These are phyloP conservation scores for Trichopus zeylanicus DNA, from an alignment of 116 monocot genomes.

Conservation along the genomic window DNA sequence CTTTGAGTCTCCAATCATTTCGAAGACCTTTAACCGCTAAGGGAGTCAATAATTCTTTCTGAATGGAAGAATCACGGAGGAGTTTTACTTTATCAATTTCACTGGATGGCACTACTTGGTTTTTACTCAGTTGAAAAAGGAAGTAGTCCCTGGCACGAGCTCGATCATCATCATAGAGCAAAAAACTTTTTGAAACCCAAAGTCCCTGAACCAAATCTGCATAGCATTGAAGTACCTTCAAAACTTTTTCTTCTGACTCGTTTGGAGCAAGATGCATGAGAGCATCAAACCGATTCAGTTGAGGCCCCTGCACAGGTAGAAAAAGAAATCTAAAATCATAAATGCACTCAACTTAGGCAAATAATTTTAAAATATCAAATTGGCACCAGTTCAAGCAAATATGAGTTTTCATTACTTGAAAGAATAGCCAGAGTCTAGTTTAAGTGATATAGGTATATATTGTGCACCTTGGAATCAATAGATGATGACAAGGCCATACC, in stretches of 20 bases:
- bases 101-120: constrained; percentile 18
- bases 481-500: constrained; percentile 22
- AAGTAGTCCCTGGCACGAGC: constrained; percentile 51
- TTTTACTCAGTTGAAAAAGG: constrained; percentile 56
- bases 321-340: neutral
- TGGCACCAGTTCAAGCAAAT: too few relatives aligned
- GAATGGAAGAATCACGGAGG: neutral
- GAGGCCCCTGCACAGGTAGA: constrained; percentile 38
- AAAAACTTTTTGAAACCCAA: constrained; percentile 78
- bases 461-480: too few relatives aligned
- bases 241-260: constrained; percentile 26
- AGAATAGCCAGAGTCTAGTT: too few relatives aligned
- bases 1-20: constrained; percentile 72
- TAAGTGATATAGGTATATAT: too few relatives aligned
- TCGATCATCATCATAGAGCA: constrained; percentile 31
- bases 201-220: constrained; percentile 83
- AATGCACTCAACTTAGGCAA: too few relatives aligned
- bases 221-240: too few relatives aligned
- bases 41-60: constrained; percentile 14
- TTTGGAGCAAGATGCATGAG: constrained; percentile 62
- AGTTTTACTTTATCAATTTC: constrained; percentile 16
- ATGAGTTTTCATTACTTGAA: too few relatives aligned
- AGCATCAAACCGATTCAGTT: constrained; percentile 56
- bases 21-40: constrained; percentile 42
- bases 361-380: too few relatives aligned